Evolutionary conservation across 176 grass and related monocot species (phyloP).

Genomic region (Poa annua): DNA sequence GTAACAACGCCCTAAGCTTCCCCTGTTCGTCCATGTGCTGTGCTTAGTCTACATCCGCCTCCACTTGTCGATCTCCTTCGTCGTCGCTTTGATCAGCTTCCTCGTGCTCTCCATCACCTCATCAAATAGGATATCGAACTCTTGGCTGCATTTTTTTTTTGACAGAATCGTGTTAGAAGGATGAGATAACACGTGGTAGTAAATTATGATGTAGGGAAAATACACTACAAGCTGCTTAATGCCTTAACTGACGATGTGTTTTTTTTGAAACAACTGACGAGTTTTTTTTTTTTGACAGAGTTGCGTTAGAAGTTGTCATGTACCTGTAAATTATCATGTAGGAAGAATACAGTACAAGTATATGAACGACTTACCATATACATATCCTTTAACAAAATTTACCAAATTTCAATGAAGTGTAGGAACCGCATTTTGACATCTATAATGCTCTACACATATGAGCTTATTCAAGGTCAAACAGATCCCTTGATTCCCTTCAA

Average conservation of each 20-base stretch:
- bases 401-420: background rate
- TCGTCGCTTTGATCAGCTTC: conserved; percentile 77
- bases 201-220: background rate
- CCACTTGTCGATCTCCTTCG: conserved; percentile 91
- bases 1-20: background rate
- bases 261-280: no score
- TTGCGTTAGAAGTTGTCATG: background rate
- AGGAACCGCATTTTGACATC: background rate
- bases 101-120: conserved; percentile 82
- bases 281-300: background rate
- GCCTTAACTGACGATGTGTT: background rate
- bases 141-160: conserved; percentile 51
- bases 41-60: conserved; percentile 53
- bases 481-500: no score
- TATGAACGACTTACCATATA: background rate
- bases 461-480: background rate
- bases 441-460: background rate
- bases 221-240: background rate
- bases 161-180: conserved; percentile 1
- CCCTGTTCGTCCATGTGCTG: background rate
- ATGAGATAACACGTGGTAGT: background rate
- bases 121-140: conserved; percentile 68
- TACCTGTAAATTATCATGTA: background rate
- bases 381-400: background rate
- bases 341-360: background rate